phyloP scores from a whole-genome alignment of 768 basidiomycete genomes.

The Podaxis carcinomalis region DNA sequence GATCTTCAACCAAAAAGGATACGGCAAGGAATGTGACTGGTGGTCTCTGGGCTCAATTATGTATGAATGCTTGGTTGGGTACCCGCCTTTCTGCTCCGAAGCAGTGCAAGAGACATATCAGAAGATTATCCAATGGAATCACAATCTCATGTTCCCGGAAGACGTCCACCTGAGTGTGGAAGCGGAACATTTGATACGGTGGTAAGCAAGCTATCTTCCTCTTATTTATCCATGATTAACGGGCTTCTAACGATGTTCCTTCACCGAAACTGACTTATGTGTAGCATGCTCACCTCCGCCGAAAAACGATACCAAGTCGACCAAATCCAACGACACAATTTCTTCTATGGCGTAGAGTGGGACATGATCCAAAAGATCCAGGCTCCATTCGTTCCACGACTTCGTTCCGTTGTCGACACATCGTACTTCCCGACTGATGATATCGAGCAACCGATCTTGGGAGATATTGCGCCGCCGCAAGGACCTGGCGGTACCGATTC shows the following conservation, averaged over 20 bases:
- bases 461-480: constrained; percentile 34
- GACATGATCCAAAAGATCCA: constrained; percentile 80
- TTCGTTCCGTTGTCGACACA: constrained; percentile 91
- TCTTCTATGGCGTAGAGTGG: constrained; percentile 98
- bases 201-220: constrained; percentile 42
- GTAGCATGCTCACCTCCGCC: constrained; percentile 77
- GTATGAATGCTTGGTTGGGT: constrained; percentile 97
- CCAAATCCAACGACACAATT: constrained; percentile 87
- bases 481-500: not conserved
- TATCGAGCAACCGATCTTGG: constrained; percentile 65
- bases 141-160: constrained; percentile 85
- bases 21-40: constrained; percentile 98
- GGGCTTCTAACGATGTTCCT: not conserved
- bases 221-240: not conserved
- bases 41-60: constrained; percentile 99
- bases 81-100: constrained; percentile 94
- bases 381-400: constrained; percentile 93
- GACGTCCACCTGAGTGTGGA: constrained; percentile 91
- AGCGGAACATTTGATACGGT: constrained; percentile 82
- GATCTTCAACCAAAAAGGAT: constrained; percentile 95
- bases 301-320: constrained; percentile 78
- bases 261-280: not conserved
- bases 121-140: constrained; percentile 94
- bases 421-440: constrained; percentile 99
- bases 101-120: constrained; percentile 97